Percentiles rank a stretch among this genome's conserved stretches.
These are phyloP conservation scores for Podaxis rugospora DNA, from an alignment of 768 basidiomycete genomes.

Conservation along the genomic window DNA sequence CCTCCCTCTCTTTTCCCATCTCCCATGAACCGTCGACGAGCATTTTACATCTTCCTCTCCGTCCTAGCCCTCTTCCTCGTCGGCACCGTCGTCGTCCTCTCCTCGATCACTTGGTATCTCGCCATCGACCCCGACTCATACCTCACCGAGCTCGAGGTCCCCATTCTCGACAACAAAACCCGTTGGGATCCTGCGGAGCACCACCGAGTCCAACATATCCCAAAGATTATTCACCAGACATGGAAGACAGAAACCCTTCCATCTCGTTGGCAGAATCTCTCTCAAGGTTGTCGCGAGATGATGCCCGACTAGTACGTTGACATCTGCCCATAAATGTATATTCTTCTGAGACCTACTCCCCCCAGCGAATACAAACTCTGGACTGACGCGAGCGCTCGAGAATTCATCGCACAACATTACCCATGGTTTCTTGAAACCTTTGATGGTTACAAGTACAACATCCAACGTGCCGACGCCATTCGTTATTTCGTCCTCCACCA, in stretches of 20 bases:
- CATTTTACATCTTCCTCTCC: slow-evolving; percentile 39
- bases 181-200: slow-evolving; percentile 64
- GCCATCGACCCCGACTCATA: slow-evolving; percentile 76
- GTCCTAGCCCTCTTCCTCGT: slow-evolving; percentile 72
- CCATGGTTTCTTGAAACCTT: slow-evolving; percentile 93
- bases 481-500: slow-evolving; percentile 97
- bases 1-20: slow-evolving; percentile 11
- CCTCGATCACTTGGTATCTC: slow-evolving; percentile 87
- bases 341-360: slow-evolving; percentile 11
- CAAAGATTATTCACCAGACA: slow-evolving; percentile 94
- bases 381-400: slow-evolving; percentile 89
- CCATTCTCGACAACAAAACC: slow-evolving; percentile 45
- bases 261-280: slow-evolving; percentile 71
- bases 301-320: slow-evolving; percentile 91
- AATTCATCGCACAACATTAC: slow-evolving; percentile 86
- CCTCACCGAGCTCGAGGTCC: slow-evolving; percentile 74
- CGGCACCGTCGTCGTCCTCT: slow-evolving; percentile 88
- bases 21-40: slow-evolving; percentile 42
- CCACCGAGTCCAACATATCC: slow-evolving; percentile 69
- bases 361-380: slow-evolving; percentile 92
- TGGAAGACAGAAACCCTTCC: slow-evolving; percentile 94
- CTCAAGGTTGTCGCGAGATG: slow-evolving; percentile 82
- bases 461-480: slow-evolving; percentile 95
- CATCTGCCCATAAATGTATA: slow-evolving; percentile 5
- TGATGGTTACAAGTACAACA: slow-evolving; percentile 85